Base-by-base conservation (phyloP, 1,284 basidiomycete genomes). In the Ustilago trichophora region DNA sequence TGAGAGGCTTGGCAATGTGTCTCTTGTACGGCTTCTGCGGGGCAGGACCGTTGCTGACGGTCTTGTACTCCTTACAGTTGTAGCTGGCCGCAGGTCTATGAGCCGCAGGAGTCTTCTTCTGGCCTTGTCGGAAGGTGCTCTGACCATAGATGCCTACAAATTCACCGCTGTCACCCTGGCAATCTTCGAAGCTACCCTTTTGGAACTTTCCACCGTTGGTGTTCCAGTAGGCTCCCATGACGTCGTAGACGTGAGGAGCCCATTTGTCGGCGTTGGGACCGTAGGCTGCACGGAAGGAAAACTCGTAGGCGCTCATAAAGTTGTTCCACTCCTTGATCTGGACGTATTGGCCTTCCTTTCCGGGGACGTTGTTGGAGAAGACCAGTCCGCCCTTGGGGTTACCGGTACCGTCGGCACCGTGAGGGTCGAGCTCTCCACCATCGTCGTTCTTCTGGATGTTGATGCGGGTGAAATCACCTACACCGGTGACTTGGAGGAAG, bases 401-500 rank as follows among this genome's bases (percentile, higher is more conserved):
- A 6, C 73, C 71, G n/a, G n/a, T n/a, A n/a, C n/a, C n/a, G n/a
- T n/a, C n/a, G n/a, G n/a, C n/a, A n/a, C n/a, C n/a, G n/a, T n/a
- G n/a, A n/a, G n/a, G n/a, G n/a, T n/a, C 73, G 26, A 75, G 64
- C 43, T 75, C 73, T 8, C 73, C 73, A 6, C 73, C 73, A 16
- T 60, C 54, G 37, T 71, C 64, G 15, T 51, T 34, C 4, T 29
- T 16, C 29, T 60, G 47, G 24, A 72, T 50, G 36, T 60, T 58
- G 59, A 91, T 77, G 59, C 83, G 83, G 7, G 88, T 89, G 51
- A 90, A 80, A 72, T 91, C 86, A 22, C 88, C 89, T 11, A 38
- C 24, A 41, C 87, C 89, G 43, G 87, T 88, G 52, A 90, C 82
- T 77, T 90, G 88, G 21, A 90, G 84, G 75, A 87, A 90, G 80